Base-by-base conservation (phyloP, 768 basidiomycete species). In the Boletellus ananas region DNA sequence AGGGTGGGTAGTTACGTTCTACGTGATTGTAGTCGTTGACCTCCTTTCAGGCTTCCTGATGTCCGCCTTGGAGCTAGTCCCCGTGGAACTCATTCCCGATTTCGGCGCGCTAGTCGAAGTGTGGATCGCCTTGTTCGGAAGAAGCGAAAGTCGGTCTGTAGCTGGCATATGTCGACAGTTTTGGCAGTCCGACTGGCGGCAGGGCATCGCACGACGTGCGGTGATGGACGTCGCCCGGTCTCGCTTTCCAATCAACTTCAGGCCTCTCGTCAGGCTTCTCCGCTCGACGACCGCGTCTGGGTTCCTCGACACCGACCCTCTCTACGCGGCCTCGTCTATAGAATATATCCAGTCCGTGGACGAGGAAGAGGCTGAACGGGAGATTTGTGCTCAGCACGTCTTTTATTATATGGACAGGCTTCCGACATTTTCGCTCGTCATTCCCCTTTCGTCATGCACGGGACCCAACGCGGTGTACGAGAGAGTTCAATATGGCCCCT, bases 221-320 rank as follows among this genome's bases (percentile, higher is more conserved):
- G 79, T 94, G 43, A 79, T 97, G 47, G 91, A 94, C 52, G 83
- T 91, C 20, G 81, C 87, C 7, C 79, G 87, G 3, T 79, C 87
- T 9, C 80, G 90, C 3, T 97, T 93, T 68, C 94, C 94, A 3
- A 78, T 90, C 27, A 84, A 91, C 47, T 76, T 87, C 54, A 74
- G 76, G 21, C 81, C 84, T 0, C 78, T 94, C 18, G 64, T 89
- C 35, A 78, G 79, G 17, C 75, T 95, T 7, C 76, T 94, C 1
- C 80, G 88, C 8, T 75, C 90, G 2, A 82, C 94, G 78, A 84
- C 84, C 5, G 87, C 83, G 6, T 74, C 79, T 1, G 89, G 89
- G 3, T 90, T 87, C 67, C 77, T 86, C 17, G 85, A 89, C 51
- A 84, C 84, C 4, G 87, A 89, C 54, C 76, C 83, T 0, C 70